These are phyloP conservation scores for Lodderomyces oxycetoniae DNA, from an alignment of 1,139 yeast species.

Conservation along the genomic window DNA sequence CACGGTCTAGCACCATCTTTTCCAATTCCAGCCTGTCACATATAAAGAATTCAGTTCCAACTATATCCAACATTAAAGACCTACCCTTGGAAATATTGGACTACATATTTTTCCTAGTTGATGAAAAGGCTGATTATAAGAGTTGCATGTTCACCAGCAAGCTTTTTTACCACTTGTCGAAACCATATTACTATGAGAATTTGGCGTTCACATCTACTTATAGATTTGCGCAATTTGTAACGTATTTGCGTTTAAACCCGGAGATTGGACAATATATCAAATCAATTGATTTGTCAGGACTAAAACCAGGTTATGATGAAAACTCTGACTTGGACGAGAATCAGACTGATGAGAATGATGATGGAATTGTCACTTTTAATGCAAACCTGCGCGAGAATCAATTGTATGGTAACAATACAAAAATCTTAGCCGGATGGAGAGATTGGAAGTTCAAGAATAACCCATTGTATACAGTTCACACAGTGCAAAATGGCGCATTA, in stretches of 20 bases:
- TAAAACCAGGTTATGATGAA: constrained; percentile 45
- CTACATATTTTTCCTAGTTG: constrained; percentile 29
- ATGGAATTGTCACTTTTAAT: constrained; percentile 2
- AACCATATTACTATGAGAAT: constrained; percentile 49
- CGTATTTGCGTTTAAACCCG: constrained; percentile 53
- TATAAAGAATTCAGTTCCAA: not conserved
- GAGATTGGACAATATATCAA: constrained; percentile 54
- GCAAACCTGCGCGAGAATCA: constrained; percentile 10
- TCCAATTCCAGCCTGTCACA: not conserved
- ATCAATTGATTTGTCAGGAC: constrained; percentile 51
- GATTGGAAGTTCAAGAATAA: constrained; percentile 79
- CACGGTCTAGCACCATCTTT: constrained; percentile 5
- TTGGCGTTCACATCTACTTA: constrained; percentile 63
- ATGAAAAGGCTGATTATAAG: constrained; percentile 23
- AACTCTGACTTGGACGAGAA: constrained; percentile 11
- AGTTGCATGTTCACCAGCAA: constrained; percentile 48
- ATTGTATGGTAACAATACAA: constrained; percentile 14
- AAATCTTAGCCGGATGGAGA: constrained; percentile 70
- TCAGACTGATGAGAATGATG: constrained; percentile 1
- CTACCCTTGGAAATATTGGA: constrained; percentile 36
- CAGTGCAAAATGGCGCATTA: constrained; percentile 17
- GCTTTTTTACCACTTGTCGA: constrained; percentile 47
- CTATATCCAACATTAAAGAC: constrained; percentile 14
- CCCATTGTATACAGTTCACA: constrained; percentile 50
- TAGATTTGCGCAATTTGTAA: constrained; percentile 72